Evolutionary conservation across 2,329 filamentous ascomycete species (phyloP), one percentile per base, ranked within the genome.

Genomic region (Pyrenophora graminea): DNA sequence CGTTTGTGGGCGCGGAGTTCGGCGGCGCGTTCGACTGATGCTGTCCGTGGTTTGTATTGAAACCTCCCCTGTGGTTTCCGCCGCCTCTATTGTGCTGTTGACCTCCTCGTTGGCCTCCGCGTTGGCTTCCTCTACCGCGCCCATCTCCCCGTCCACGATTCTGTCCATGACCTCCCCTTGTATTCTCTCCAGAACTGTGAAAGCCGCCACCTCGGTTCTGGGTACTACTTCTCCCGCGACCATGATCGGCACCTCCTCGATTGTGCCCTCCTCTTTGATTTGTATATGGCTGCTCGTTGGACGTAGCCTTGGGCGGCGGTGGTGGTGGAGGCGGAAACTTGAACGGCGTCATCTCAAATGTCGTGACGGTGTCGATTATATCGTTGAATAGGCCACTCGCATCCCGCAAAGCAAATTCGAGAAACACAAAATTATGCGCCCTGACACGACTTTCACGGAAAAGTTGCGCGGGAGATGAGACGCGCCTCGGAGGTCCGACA

Each of bases 321-420:
- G 78, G 78, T 33, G 78, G 78, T 27, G 77, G 78, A 36, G 77
- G 78, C n/a, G 78, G 78, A 44, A 79, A 80, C 15, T 71, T 74
- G 61, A 72, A 80, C 64, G 51, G 64, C 62, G 63, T 60, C 67
- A 71, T 71, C 2, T 18, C 48, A n/a, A 23, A 44, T 15, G 2
- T 5, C 3, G 19, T n/a, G 5, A 7, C 13, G 17, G 9, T 12
- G 25, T 23, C 9, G 19, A 15, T 39, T 38, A 32, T 21, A 23
- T 13, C 9, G 3, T 38, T 3, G 2, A 13, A 13, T 21, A 21
- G 12, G 18, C 7, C 27, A 5, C 27, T 30, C 10, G 10, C 18
- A 21, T 21, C 13, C 19, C 15, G 10, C 13, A 23, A 21, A 5
- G 18, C 3, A 13, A 8, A 23, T 2, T 38, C 17, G 9, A 13